Evolutionary conservation across 1,284 basidiomycete genomes (phyloP).

Genomic region (Entoloma clypeatum): DNA sequence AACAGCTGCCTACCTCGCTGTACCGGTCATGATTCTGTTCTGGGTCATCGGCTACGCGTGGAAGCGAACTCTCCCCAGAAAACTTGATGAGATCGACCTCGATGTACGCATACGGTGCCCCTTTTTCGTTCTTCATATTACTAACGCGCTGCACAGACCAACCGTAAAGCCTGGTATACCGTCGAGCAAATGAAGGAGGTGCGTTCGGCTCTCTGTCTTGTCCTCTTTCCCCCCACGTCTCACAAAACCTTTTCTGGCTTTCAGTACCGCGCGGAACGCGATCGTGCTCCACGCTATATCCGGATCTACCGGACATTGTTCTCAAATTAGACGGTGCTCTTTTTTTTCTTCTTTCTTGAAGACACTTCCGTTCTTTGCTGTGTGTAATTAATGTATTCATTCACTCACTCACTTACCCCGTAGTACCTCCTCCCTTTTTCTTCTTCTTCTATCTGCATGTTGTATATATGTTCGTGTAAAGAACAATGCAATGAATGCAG

Average conservation of each 20-base stretch:
- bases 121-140: not conserved
- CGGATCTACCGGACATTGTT: conserved; percentile 36
- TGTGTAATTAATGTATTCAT: conserved; percentile 10
- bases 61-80: conserved; percentile 36
- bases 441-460: too few relatives aligned
- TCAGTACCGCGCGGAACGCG: conserved; percentile 36
- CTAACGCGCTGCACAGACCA: conserved; percentile 24
- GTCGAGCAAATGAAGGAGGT: conserved; percentile 39
- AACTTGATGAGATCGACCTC: conserved; percentile 37
- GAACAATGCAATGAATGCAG: too few relatives aligned
- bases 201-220: conserved; percentile 9
- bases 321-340: conserved; percentile 22
- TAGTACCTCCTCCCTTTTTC: too few relatives aligned
- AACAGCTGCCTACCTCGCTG: conserved; percentile 36
- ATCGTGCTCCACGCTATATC: conserved; percentile 29
- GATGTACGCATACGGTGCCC: conserved; percentile 25
- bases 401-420: too few relatives aligned
- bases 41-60: conserved; percentile 35
- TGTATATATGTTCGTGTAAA: too few relatives aligned
- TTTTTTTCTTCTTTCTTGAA: not conserved
- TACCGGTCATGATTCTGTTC: conserved; percentile 37
- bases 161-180: conserved; percentile 41
- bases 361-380: conserved; percentile 5
- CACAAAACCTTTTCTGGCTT: conserved; percentile 1
- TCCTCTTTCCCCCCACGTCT: not conserved